These are phyloP conservation scores for Erythrobasidium yunnanense DNA, from an alignment of 768 basidiomycete genomes.

Conservation along the genomic window DNA sequence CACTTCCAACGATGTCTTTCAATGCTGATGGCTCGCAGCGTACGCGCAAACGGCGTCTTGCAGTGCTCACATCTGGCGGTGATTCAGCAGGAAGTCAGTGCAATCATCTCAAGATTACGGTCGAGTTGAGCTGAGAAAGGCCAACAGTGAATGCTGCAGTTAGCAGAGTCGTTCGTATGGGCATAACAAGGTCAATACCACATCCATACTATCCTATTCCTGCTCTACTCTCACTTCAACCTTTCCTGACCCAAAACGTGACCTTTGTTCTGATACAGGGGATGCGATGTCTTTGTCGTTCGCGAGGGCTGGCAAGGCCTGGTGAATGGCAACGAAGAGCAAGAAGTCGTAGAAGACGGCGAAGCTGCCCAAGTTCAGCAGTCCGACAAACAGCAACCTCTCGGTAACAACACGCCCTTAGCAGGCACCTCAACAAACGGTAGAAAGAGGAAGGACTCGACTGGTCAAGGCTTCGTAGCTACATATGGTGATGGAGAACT, in stretches of 20 bases:
- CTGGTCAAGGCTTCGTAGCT: conserved; percentile 33
- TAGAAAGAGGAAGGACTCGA: not conserved
- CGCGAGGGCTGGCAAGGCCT: conserved; percentile 98
- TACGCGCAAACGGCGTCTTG: conserved; percentile 40
- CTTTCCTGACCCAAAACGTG: not conserved
- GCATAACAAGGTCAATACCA: conserved; percentile 65
- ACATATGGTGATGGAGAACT: conserved; percentile 52
- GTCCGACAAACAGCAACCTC: not conserved
- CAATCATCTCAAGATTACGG: conserved; percentile 37
- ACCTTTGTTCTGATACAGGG: conserved; percentile 48
- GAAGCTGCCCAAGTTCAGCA: not conserved
- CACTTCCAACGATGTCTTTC: not conserved
- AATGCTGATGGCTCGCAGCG: not conserved
- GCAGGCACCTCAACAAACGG: not conserved
- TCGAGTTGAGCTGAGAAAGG: not conserved
- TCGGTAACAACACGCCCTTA: too few species aligned
- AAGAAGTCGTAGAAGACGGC: too few species aligned
- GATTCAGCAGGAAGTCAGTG: conserved; percentile 71
- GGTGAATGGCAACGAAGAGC: conserved; percentile 66
- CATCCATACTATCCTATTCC: not conserved
- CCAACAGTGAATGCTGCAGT: conserved; percentile 71
- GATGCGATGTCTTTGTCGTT: conserved; percentile 89
- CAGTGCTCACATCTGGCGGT: conserved; percentile 87
- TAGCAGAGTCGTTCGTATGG: conserved; percentile 81
- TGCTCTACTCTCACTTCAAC: not conserved